These are phyloP conservation scores for Ballota nigra DNA, from an alignment of 257 asterid genomes.

Conservation along the genomic window DNA sequence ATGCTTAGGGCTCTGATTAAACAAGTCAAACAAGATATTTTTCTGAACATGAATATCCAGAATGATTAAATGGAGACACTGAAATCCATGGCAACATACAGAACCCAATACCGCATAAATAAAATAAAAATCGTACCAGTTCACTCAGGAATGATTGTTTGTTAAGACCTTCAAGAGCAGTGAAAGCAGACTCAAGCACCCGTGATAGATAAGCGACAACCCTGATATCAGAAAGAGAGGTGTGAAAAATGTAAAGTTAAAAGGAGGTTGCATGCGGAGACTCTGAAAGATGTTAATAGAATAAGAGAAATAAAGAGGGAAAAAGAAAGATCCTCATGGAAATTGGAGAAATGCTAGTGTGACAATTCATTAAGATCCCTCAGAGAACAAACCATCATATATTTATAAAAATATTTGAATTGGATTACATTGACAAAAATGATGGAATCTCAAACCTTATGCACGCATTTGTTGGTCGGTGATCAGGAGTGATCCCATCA, in stretches of 20 bases:
- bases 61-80: slow-evolving; percentile 5
- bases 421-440: slow-evolving; percentile 16
- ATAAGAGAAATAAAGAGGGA: background rate
- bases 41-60: background rate
- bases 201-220: slow-evolving; percentile 95
- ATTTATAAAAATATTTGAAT: slow-evolving; percentile 11
- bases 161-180: slow-evolving; percentile 96
- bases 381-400: background rate
- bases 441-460: slow-evolving; percentile 51
- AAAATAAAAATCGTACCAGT: slow-evolving; percentile 54
- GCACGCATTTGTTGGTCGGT: slow-evolving; percentile 95
- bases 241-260: slow-evolving; percentile 5
- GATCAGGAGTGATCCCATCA: slow-evolving; percentile 92
- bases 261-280: background rate
- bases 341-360: slow-evolving; percentile 20
- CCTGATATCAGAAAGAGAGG: slow-evolving; percentile 44
- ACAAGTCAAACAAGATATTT: background rate
- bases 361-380: slow-evolving; percentile 13
- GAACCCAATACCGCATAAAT: slow-evolving; percentile 2
- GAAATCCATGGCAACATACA: slow-evolving; percentile 19
- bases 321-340: background rate
- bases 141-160: slow-evolving; percentile 94
- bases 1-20: background rate
- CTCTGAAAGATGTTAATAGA: background rate
- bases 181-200: slow-evolving; percentile 96